phyloP scores from a whole-genome alignment of 345 rosid genomes.

The Garcia nutans region DNA sequence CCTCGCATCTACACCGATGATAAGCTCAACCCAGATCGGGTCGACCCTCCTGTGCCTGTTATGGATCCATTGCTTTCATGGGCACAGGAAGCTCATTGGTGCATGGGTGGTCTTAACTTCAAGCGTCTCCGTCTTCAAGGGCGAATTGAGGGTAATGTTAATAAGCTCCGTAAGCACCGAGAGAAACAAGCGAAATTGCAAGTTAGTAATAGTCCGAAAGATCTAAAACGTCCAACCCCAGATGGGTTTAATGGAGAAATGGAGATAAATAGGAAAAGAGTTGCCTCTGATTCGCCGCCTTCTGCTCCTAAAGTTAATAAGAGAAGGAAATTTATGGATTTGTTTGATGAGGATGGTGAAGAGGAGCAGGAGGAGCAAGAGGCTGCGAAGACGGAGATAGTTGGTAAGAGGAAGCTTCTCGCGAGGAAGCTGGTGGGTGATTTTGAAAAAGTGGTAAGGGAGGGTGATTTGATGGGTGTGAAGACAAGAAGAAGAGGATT shows the following conservation, averaged over 20 bases:
- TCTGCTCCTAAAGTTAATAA: slow-evolving; percentile 58
- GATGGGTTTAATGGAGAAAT: background rate
- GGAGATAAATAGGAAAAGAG: slow-evolving; percentile 16
- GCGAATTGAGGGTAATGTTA: slow-evolving; percentile 71
- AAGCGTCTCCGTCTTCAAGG: slow-evolving; percentile 88
- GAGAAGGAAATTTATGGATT: slow-evolving; percentile 50
- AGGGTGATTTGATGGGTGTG: slow-evolving; percentile 12
- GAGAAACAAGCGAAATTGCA: slow-evolving; percentile 28
- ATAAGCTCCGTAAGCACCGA: slow-evolving; percentile 52
- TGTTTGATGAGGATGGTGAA: slow-evolving; percentile 42
- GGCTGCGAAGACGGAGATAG: background rate
- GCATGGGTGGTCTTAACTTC: slow-evolving; percentile 93
- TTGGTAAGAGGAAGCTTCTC: slow-evolving; percentile 22
- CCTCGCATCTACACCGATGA: slow-evolving; percentile 69
- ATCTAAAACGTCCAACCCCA: background rate
- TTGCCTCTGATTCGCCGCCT: slow-evolving; percentile 51
- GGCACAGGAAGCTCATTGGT: slow-evolving; percentile 97
- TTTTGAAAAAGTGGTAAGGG: slow-evolving; percentile 62
- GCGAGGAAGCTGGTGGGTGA: slow-evolving; percentile 66
- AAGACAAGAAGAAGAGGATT: slow-evolving; percentile 11
- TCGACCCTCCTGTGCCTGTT: slow-evolving; percentile 69
- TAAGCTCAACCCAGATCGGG: slow-evolving; percentile 46
- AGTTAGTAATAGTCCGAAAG: background rate
- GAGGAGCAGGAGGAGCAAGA: slow-evolving; percentile 10
- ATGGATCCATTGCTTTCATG: slow-evolving; percentile 78